A percentile compares a stretch with the other conserved stretches of the same genome.
Conservation (phyloP, 257 asterid genomes). For the Sherardia arvensis region DNA sequence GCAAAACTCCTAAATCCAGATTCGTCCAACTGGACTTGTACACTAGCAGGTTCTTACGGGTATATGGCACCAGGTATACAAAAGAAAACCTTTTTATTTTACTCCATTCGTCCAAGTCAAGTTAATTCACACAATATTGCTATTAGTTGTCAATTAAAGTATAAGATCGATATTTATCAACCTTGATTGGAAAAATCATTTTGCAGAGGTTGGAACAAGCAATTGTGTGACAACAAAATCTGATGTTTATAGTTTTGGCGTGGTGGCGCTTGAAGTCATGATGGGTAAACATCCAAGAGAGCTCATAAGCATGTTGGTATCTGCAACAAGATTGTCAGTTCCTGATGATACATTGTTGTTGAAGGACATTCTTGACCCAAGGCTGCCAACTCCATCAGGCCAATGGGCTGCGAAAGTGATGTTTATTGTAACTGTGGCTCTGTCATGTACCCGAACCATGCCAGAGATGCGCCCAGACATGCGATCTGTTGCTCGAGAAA, state of each 20-base stretch:
- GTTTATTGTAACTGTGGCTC: conserved; percentile 45
- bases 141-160: too few relatives aligned
- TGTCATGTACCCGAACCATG: conserved; percentile 45
- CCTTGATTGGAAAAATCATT: too few relatives aligned
- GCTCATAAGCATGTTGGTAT: conserved; percentile 39
- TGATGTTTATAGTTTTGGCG: conserved; percentile 86
- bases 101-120: too few relatives aligned
- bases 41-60: too few relatives aligned
- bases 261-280: too few relatives aligned
- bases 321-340: conserved; percentile 17
- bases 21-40: too few relatives aligned
- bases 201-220: conserved; percentile 69
- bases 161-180: too few relatives aligned
- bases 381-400: conserved; percentile 56
- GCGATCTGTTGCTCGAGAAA: conserved; percentile 71
- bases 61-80: too few relatives aligned
- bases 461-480: conserved; percentile 75
- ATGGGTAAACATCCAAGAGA: conserved; percentile 97
- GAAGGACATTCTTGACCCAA: conserved; percentile 56
- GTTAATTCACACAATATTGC: too few relatives aligned
- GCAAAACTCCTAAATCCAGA: too few relatives aligned
- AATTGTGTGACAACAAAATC: conserved; percentile 77
- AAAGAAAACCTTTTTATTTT: too few relatives aligned
- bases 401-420: conserved; percentile 55
- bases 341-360: conserved; percentile 28